Evolutionary conservation across 2,329 filamentous ascomycete species (phyloP).

Genomic region (Corinectria fuckeliana): DNA sequence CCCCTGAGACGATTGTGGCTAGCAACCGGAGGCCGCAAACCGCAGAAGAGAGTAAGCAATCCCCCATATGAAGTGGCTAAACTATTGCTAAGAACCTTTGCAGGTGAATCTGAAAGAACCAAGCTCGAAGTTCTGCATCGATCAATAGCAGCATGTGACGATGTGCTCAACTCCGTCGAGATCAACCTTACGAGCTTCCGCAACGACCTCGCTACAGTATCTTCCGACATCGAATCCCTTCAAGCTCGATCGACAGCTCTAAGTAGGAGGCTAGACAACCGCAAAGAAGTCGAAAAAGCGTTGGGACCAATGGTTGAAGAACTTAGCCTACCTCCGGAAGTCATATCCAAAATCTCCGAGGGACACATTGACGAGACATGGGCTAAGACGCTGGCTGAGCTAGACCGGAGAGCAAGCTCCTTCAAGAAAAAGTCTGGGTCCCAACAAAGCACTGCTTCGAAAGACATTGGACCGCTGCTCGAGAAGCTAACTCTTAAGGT

Average conservation of each 20-base stretch:
- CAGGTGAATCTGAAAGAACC: conserved; percentile 79
- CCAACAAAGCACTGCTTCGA: conserved; percentile 73
- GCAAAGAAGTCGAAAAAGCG: conserved; percentile 86
- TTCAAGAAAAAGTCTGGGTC: conserved; percentile 72
- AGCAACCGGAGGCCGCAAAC: conserved; percentile 62
- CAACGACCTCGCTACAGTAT: conserved; percentile 89
- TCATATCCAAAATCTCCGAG: conserved; percentile 85
- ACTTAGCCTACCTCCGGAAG: conserved; percentile 82
- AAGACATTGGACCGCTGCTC: conserved; percentile 84
- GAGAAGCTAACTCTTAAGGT: conserved; percentile 85
- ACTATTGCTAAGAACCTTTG: not conserved
- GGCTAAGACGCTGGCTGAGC: conserved; percentile 80
- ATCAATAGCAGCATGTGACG: conserved; percentile 89
- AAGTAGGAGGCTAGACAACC: conserved; percentile 85
- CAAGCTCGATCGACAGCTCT: conserved; percentile 85
- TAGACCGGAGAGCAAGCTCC: conserved; percentile 77
- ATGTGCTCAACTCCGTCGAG: conserved; percentile 92
- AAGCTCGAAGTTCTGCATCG: conserved; percentile 90
- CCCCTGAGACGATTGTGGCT: conserved; percentile 24
- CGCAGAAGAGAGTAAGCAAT: conserved; percentile 71
- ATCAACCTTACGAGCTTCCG: conserved; percentile 91
- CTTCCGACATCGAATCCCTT: conserved; percentile 91
- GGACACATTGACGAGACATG: conserved; percentile 90
- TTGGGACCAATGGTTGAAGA: conserved; percentile 91
- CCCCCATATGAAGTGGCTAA: not conserved